Percentiles rank a stretch among this genome's conserved stretches.
Conservation (phyloP, 2,329 filamentous ascomycete genomes). For the Knufia fluminis region DNA sequence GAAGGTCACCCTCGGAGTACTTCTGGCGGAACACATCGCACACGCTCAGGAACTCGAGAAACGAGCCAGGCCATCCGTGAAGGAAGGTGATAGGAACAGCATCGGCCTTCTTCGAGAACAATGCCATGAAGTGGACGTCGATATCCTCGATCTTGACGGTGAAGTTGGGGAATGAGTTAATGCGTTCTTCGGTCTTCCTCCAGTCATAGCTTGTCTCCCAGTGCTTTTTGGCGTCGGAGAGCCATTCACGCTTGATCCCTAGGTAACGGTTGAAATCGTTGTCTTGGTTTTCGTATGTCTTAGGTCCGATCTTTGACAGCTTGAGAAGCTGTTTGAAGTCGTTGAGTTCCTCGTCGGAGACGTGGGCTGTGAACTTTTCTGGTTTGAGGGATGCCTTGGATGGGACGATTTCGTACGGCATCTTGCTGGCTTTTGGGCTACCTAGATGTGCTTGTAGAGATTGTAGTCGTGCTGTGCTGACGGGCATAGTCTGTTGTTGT, state of each 20-base stretch:
- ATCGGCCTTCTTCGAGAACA: slow-evolving; percentile 44
- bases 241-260: slow-evolving; percentile 42
- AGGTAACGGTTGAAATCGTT: slow-evolving; percentile 29
- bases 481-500: no score
- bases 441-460: background rate
- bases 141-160: slow-evolving; percentile 36
- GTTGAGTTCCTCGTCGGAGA: slow-evolving; percentile 36
- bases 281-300: slow-evolving; percentile 42
- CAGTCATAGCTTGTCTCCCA: slow-evolving; percentile 43
- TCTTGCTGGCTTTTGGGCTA: background rate
- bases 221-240: slow-evolving; percentile 31
- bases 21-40: slow-evolving; percentile 37
- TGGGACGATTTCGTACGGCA: slow-evolving; percentile 28
- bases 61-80: slow-evolving; percentile 49
- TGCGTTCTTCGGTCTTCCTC: slow-evolving; percentile 31
- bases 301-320: slow-evolving; percentile 40
- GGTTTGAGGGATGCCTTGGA: slow-evolving; percentile 29
- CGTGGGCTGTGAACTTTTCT: slow-evolving; percentile 35
- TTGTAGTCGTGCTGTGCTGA: background rate
- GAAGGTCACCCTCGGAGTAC: slow-evolving; percentile 42
- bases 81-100: slow-evolving; percentile 44
- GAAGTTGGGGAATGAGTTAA: slow-evolving; percentile 46
- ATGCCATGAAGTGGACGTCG: slow-evolving; percentile 44
- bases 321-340: slow-evolving; percentile 40
- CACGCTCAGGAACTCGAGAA: slow-evolving; percentile 48